phyloP scores from a whole-genome alignment of 208 protist species.

The Trichomonas gallinae region DNA sequence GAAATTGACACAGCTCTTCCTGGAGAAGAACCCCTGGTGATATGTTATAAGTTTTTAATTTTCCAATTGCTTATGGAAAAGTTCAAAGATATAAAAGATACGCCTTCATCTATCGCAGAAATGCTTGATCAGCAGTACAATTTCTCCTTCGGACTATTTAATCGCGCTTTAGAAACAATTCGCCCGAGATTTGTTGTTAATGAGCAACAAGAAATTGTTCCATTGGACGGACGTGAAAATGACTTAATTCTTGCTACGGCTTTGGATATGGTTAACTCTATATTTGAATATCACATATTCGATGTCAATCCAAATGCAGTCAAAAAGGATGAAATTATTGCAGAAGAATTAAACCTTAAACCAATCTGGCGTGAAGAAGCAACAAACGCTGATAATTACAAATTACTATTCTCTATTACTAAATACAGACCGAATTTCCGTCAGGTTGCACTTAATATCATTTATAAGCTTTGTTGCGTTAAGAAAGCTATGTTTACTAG shows the following conservation, averaged over 20 bases:
- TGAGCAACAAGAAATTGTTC: neutral
- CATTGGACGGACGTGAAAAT: neutral
- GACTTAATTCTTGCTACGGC: neutral
- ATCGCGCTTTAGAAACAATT: neutral
- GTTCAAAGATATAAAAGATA: neutral
- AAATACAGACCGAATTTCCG: neutral
- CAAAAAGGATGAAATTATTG: neutral
- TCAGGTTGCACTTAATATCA: neutral
- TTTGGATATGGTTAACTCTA: neutral
- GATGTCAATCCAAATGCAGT: neutral
- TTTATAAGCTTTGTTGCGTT: neutral
- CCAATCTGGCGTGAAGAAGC: neutral
- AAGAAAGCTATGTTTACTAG: neutral
- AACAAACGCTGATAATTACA: neutral
- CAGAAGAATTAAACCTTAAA: neutral
- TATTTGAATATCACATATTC: neutral
- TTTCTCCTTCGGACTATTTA: neutral
- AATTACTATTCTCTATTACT: neutral
- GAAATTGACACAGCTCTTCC: neutral
- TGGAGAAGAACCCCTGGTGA: neutral
- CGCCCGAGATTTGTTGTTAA: neutral
- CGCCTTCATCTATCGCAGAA: neutral
- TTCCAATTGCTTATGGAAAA: neutral
- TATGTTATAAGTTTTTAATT: neutral
- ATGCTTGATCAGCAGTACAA: neutral